A percentile compares a stretch with the other conserved stretches of the same genome.
These are phyloP conservation scores for Dryas integrifolia DNA, from an alignment of 331 rosid species.

Conservation along the genomic window DNA sequence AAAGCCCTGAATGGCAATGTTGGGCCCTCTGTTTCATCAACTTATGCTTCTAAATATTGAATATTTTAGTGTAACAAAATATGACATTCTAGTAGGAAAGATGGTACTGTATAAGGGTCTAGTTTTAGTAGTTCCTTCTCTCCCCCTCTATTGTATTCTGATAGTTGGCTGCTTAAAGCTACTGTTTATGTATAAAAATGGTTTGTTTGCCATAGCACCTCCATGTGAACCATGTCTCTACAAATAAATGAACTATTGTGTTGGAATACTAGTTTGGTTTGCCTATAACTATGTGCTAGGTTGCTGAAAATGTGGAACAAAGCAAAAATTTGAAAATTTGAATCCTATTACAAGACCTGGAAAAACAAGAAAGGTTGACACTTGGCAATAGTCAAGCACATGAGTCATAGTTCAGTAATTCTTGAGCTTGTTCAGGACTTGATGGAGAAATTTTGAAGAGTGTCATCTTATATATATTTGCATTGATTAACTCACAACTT, in stretches of 20 bases:
- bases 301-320: conserved; percentile 1
- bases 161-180: conserved; percentile 29
- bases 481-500: too few relatives aligned
- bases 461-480: too few relatives aligned
- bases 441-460: too few relatives aligned
- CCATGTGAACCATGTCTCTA: neutral
- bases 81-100: conserved; percentile 34
- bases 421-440: too few relatives aligned
- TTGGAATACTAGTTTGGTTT: conserved; percentile 21
- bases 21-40: conserved; percentile 17
- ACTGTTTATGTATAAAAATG: conserved; percentile 43
- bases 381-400: too few relatives aligned
- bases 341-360: neutral
- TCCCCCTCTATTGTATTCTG: conserved; percentile 22
- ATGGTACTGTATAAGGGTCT: conserved; percentile 30
- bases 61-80: conserved; percentile 39
- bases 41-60: conserved; percentile 37
- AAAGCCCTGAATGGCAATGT: conserved; percentile 15
- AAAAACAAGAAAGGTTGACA: too few relatives aligned
- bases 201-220: conserved; percentile 34
- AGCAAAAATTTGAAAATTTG: neutral
- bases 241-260: conserved; percentile 11
- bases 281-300: neutral
- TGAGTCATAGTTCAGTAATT: too few relatives aligned
- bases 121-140: conserved; percentile 28